phyloP scores from a whole-genome alignment of 805 yeast genomes.

The Kodamaea lidongshanica region DNA sequence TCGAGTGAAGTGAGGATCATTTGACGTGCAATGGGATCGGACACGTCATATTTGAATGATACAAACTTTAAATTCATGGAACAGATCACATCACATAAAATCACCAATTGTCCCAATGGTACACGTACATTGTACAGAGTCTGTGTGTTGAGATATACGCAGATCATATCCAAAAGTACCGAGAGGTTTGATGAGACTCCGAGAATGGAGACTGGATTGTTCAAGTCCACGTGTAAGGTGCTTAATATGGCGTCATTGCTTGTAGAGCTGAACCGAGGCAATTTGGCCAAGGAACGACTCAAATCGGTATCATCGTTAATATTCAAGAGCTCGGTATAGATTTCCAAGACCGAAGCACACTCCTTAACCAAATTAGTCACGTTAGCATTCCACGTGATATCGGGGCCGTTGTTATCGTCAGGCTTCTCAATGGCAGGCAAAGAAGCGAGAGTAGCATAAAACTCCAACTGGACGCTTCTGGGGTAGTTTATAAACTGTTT shows the following conservation, averaged over 20 bases:
- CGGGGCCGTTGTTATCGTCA: constrained; percentile 26
- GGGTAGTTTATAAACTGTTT: constrained; percentile 36
- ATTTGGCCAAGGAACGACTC: constrained; percentile 28
- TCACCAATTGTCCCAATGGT: constrained; percentile 56
- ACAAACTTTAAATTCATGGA: constrained; percentile 51
- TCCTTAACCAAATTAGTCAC: constrained; percentile 47
- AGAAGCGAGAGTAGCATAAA: constrained; percentile 48
- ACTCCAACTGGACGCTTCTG: constrained; percentile 28
- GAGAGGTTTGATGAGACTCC: constrained; percentile 48
- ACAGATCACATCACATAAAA: constrained; percentile 47
- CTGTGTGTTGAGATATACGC: constrained; percentile 41
- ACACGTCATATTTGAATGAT: constrained; percentile 52
- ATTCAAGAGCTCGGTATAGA: constrained; percentile 56
- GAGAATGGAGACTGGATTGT: constrained; percentile 46
- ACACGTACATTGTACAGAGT: constrained; percentile 52
- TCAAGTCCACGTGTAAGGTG: constrained; percentile 50
- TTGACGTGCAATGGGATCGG: constrained; percentile 45
- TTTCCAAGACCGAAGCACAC: constrained; percentile 45
- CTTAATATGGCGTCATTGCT: constrained; percentile 10
- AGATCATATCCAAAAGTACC: constrained; percentile 34
- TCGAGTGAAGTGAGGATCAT: constrained; percentile 40
- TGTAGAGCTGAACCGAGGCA: constrained; percentile 17
- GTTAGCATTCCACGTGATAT: constrained; percentile 41
- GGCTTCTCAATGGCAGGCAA: constrained; percentile 52
- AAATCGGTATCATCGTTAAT: constrained; percentile 51